A percentile compares a stretch with the other conserved stretches of the same genome.
Conservation (phyloP, 2,329 filamentous ascomycete genomes). For the Pseudogymnoascus sp. region DNA sequence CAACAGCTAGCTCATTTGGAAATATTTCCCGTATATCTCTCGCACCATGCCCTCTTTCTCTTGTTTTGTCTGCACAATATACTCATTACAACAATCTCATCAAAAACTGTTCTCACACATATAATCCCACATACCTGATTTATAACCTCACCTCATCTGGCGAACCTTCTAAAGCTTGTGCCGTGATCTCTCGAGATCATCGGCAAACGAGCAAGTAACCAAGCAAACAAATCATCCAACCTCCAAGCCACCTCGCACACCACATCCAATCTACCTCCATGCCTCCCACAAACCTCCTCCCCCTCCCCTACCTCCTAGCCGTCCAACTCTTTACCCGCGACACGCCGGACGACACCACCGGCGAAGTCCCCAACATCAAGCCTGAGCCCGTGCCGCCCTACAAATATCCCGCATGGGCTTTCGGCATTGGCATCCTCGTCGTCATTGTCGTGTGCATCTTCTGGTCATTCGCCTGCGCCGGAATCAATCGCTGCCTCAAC, state of each 20-base stretch:
- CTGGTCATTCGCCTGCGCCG: neutral
- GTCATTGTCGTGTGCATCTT: neutral
- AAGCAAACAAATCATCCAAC: neutral
- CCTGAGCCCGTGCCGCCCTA: neutral
- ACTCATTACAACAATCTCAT: neutral
- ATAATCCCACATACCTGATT: neutral
- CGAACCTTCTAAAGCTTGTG: neutral
- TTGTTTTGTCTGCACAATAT: neutral
- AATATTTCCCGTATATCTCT: neutral
- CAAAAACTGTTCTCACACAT: neutral
- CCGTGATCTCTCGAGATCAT: slow-evolving; percentile 7
- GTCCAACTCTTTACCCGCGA: neutral
- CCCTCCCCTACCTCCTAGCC: neutral
- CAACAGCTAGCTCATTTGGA: neutral
- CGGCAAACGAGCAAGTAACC: neutral
- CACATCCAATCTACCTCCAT: neutral
- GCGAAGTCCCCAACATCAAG: neutral
- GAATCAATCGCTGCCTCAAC: neutral
- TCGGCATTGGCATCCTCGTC: neutral
- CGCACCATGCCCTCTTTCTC: neutral
- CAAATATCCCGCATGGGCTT: neutral
- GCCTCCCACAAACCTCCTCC: neutral
- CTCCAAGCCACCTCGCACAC: neutral
- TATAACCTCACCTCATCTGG: neutral
- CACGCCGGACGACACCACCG: neutral